These are phyloP conservation scores for Protomyces pachydermus DNA, from an alignment of 1,139 yeast genomes.

Conservation along the genomic window DNA sequence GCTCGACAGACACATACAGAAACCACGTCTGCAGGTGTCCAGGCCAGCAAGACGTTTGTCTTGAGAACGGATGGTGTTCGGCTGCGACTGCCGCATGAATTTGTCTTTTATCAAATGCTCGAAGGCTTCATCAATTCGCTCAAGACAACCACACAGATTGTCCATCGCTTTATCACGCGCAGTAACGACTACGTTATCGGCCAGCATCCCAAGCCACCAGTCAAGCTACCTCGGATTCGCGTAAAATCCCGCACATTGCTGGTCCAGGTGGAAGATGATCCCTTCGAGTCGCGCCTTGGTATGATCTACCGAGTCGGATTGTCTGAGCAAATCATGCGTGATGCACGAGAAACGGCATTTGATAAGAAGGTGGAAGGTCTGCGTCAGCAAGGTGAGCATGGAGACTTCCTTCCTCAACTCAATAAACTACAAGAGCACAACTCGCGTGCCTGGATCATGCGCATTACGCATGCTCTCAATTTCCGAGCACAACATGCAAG, in stretches of 20 bases:
- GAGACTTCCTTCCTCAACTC: slow-evolving; percentile 1
- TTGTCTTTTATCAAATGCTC: slow-evolving; percentile 58
- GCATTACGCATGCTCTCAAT: slow-evolving; percentile 35
- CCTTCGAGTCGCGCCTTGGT: slow-evolving; percentile 73
- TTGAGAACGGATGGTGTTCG: slow-evolving; percentile 37
- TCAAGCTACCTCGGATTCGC: slow-evolving; percentile 51
- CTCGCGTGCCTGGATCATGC: slow-evolving; percentile 68
- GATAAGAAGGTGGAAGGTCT: slow-evolving; percentile 43
- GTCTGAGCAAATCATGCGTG: slow-evolving; percentile 62
- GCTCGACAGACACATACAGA: slow-evolving; percentile 16
- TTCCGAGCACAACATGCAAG: slow-evolving; percentile 31
- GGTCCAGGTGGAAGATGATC: slow-evolving; percentile 68
- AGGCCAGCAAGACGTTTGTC: slow-evolving; percentile 12
- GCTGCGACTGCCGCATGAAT: slow-evolving; percentile 55
- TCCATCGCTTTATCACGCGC: slow-evolving; percentile 48
- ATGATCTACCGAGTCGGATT: slow-evolving; percentile 73
- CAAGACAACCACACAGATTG: slow-evolving; percentile 56
- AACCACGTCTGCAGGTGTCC: neutral
- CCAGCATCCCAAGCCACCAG: slow-evolving; percentile 47
- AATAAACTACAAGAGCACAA: slow-evolving; percentile 44
- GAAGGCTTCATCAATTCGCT: slow-evolving; percentile 60
- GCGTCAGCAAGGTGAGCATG: slow-evolving; percentile 23
- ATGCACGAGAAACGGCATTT: slow-evolving; percentile 55
- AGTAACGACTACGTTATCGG: slow-evolving; percentile 42
- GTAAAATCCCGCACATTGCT: slow-evolving; percentile 49